phyloP scores from a whole-genome alignment of 2,329 filamentous ascomycete species.

The Diaporthe amygdali region DNA sequence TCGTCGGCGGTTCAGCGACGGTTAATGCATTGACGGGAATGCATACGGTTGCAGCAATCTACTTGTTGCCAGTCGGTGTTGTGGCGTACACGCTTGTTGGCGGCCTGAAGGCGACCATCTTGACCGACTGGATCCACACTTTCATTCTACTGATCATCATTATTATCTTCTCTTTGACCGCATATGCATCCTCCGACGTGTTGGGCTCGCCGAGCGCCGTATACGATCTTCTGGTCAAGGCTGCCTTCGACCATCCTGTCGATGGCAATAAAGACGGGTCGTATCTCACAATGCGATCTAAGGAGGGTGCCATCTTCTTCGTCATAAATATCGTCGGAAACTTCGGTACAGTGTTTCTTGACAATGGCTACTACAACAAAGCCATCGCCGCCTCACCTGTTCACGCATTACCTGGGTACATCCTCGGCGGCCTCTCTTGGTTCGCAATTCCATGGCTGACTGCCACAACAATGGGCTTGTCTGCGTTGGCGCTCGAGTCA shows the following conservation, averaged over 20 bases:
- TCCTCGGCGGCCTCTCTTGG: conserved; percentile 86
- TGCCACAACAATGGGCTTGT: conserved; percentile 86
- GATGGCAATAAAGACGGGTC: conserved; percentile 80
- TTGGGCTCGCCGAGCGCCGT: conserved; percentile 79
- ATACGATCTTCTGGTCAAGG: conserved; percentile 77
- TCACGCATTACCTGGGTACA: conserved; percentile 85
- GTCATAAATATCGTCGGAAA: conserved; percentile 87
- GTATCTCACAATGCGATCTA: conserved; percentile 85
- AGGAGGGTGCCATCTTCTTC: conserved; percentile 86
- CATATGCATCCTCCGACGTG: conserved; percentile 75
- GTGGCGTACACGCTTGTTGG: conserved; percentile 78
- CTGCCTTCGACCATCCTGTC: conserved; percentile 73
- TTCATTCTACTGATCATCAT: conserved; percentile 86
- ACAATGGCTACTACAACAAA: conserved; percentile 86
- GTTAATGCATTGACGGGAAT: conserved; percentile 75
- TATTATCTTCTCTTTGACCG: conserved; percentile 81
- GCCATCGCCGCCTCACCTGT: conserved; percentile 88
- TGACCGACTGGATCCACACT: conserved; percentile 87
- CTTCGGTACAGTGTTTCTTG: conserved; percentile 84
- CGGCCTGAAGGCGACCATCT: conserved; percentile 85
- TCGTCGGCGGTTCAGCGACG: conserved; percentile 81
- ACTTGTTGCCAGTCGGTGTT: conserved; percentile 80
- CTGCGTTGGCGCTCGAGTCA: conserved; percentile 79
- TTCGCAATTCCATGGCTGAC: conserved; percentile 92
- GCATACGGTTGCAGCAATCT: conserved; percentile 80